Evolutionary conservation across 2,329 filamentous ascomycete species (phyloP).

Genomic region (Aspergillus sojae): DNA sequence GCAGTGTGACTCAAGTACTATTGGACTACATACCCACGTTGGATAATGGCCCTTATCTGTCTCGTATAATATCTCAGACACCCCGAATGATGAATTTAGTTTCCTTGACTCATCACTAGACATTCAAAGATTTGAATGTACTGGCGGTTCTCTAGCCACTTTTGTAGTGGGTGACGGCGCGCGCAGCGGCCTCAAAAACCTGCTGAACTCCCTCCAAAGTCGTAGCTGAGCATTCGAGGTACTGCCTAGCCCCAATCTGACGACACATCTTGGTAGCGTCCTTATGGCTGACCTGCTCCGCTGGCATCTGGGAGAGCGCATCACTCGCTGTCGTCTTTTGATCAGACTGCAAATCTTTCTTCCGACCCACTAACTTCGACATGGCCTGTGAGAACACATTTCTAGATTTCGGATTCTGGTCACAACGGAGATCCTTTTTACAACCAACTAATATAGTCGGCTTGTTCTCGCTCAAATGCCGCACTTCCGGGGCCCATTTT

Average conservation of each 20-base stretch:
- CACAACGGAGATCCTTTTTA: neutral
- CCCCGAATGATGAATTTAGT: accelerated
- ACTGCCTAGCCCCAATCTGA: neutral
- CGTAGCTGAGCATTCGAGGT: neutral
- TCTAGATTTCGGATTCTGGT: neutral
- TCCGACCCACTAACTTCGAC: neutral
- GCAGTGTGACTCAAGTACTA: too few species aligned
- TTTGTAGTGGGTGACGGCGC: neutral
- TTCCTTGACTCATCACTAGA: neutral
- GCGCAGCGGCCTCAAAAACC: neutral
- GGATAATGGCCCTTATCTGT: neutral
- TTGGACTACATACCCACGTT: too few species aligned
- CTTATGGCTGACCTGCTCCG: neutral
- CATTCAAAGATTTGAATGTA: neutral
- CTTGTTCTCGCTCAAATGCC: neutral
- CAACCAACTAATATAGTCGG: neutral
- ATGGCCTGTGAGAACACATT: neutral
- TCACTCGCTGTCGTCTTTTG: neutral
- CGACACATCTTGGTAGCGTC: neutral
- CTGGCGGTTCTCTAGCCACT: neutral
- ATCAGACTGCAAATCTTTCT: neutral
- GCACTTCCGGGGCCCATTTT: neutral
- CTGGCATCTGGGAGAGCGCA: neutral
- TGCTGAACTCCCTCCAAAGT: neutral
- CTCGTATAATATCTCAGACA: neutral